Evolutionary conservation across 345 rosid genomes (phyloP).

Genomic region (Corchorus capsularis): DNA sequence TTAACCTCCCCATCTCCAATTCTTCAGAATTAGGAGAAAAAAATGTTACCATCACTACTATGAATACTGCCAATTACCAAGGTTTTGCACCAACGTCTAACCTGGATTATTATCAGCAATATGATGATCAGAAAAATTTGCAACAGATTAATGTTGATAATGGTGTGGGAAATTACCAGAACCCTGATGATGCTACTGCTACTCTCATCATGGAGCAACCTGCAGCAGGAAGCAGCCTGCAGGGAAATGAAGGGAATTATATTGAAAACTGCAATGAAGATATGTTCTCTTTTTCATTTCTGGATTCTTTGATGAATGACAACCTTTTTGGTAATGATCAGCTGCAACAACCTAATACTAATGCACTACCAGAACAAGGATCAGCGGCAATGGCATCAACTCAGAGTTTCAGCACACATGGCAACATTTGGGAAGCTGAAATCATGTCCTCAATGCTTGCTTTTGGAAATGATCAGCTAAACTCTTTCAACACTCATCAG

Average conservation of each 20-base stretch:
- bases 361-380: background rate
- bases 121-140: background rate
- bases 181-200: slow-evolving; percentile 3
- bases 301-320: slow-evolving; percentile 65
- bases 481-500: slow-evolving; percentile 2
- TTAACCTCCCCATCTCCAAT: slow-evolving; percentile 33
- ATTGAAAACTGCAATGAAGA: slow-evolving; percentile 50
- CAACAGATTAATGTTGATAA: slow-evolving; percentile 3
- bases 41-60: background rate
- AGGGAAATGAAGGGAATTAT: slow-evolving; percentile 25
- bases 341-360: slow-evolving; percentile 20
- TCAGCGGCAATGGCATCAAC: background rate
- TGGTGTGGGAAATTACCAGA: background rate
- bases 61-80: background rate
- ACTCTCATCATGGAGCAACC: slow-evolving; percentile 18
- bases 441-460: slow-evolving; percentile 23
- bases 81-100: background rate
- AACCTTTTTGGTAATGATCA: slow-evolving; percentile 34
- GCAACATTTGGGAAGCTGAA: slow-evolving; percentile 27
- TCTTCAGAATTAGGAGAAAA: slow-evolving; percentile 4
- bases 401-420: background rate
- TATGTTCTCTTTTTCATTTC: slow-evolving; percentile 62
- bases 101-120: slow-evolving; percentile 22
- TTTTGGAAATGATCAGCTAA: slow-evolving; percentile 23
- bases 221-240: slow-evolving; percentile 1